These are phyloP conservation scores for Neofusicoccum cordaticola DNA, from an alignment of 2,329 filamentous ascomycete species.

Conservation along the genomic window DNA sequence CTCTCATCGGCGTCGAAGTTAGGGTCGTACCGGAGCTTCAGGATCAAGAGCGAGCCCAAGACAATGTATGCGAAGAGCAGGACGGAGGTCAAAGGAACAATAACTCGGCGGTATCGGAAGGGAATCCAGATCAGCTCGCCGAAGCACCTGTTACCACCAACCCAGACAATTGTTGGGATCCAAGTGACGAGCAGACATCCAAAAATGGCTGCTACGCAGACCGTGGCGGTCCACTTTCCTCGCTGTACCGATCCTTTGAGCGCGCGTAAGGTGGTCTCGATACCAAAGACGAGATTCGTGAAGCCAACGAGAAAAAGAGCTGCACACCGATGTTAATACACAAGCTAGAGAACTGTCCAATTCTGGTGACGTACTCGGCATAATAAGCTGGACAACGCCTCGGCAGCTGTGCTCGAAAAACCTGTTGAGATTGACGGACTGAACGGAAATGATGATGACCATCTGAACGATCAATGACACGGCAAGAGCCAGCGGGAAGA, in stretches of 20 bases:
- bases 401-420: conserved; percentile 37
- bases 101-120: conserved; percentile 54
- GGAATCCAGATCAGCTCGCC: conserved; percentile 68
- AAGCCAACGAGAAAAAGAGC: conserved; percentile 66
- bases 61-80: conserved; percentile 52
- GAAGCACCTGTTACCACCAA: conserved; percentile 61
- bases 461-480: conserved; percentile 37
- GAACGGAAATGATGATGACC: conserved; percentile 38
- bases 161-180: conserved; percentile 56
- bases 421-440: conserved; percentile 36
- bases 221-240: conserved; percentile 58
- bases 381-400: conserved; percentile 35
- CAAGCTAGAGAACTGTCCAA: neutral
- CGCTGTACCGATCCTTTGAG: conserved; percentile 52
- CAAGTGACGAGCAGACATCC: conserved; percentile 56
- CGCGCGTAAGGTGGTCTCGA: conserved; percentile 60
- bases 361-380: conserved; percentile 33
- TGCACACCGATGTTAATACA: conserved; percentile 27
- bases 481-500: conserved; percentile 40
- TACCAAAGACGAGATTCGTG: conserved; percentile 62
- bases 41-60: conserved; percentile 54
- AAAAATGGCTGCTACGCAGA: conserved; percentile 54
- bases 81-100: conserved; percentile 53
- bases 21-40: conserved; percentile 54
- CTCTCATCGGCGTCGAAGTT: conserved; percentile 59